phyloP scores from a whole-genome alignment of 1,284 basidiomycete species.

The Athelia psychrophila region DNA sequence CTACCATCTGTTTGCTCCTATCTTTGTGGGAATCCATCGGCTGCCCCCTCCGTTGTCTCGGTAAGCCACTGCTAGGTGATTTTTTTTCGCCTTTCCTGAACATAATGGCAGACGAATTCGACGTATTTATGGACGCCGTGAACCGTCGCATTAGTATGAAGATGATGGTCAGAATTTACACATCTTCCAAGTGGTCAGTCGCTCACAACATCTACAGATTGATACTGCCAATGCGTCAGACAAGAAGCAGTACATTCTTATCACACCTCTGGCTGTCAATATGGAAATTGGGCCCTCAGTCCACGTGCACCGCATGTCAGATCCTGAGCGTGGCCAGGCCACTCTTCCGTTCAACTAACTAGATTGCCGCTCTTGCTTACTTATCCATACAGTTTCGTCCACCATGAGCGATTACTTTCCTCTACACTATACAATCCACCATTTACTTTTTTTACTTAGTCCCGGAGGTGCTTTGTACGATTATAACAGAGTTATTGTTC shows the following conservation, averaged over 20 bases:
- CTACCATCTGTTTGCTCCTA: slow-evolving; percentile 90
- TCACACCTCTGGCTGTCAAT: slow-evolving; percentile 87
- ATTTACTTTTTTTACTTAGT: too few relatives aligned
- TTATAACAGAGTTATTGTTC: too few relatives aligned
- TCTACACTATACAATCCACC: too few relatives aligned
- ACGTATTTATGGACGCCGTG: slow-evolving; percentile 95
- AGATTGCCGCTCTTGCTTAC: too few relatives aligned
- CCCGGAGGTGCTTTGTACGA: too few relatives aligned
- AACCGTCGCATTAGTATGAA: slow-evolving; percentile 90
- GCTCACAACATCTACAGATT: slow-evolving; percentile 48
- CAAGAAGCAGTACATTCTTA: slow-evolving; percentile 88
- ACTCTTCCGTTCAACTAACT: slow-evolving; percentile 27
- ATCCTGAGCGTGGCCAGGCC: slow-evolving; percentile 70
- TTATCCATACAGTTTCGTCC: too few relatives aligned
- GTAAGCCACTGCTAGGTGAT: slow-evolving; percentile 42
- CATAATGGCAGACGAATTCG: slow-evolving; percentile 69
- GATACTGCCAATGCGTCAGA: slow-evolving; percentile 83
- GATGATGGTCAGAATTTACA: slow-evolving; percentile 69
- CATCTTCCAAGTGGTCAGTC: neutral
- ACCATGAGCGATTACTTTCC: too few relatives aligned
- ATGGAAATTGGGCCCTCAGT: slow-evolving; percentile 60
- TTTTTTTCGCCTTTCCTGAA: neutral
- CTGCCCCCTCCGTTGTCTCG: slow-evolving; percentile 92
- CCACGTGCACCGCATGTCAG: slow-evolving; percentile 75
- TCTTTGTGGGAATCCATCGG: slow-evolving; percentile 95